These are phyloP conservation scores for Coemansia sp. DNA, from an alignment of 192 early-diverging fungal species.

Conservation along the genomic window DNA sequence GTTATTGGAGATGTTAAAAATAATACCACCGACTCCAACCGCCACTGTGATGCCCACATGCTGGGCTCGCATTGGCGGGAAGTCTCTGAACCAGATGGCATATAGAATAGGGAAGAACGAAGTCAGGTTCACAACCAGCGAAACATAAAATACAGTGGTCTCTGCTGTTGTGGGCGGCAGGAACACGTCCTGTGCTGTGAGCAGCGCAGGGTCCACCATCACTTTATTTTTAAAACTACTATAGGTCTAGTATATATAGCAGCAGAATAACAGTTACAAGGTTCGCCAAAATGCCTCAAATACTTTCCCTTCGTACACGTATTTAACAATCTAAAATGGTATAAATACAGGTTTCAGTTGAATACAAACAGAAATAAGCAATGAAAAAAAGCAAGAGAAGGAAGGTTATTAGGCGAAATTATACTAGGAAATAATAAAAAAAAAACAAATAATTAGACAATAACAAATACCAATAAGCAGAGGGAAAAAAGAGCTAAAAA, in stretches of 20 bases:
- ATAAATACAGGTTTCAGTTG: not conserved
- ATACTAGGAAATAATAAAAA: not conserved
- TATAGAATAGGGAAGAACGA: constrained; percentile 31
- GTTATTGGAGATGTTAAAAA: constrained; percentile 43
- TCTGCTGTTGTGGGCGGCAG: constrained; percentile 31
- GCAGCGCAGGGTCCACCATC: constrained; percentile 6
- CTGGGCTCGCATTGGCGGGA: constrained; percentile 44
- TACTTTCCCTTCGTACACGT: not conserved
- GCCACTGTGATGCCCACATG: constrained; percentile 43
- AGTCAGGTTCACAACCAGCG: constrained; percentile 28
- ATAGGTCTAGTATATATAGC: not conserved
- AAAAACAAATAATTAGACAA: not conserved
- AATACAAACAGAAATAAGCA: not conserved
- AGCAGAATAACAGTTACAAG: not conserved
- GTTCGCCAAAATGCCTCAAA: not conserved
- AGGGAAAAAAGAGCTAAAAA: constrained; percentile 4
- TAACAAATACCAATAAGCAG: not conserved
- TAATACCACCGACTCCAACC: constrained; percentile 33
- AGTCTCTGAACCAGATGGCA: constrained; percentile 30
- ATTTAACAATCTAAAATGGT: not conserved
- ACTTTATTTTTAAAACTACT: constrained; percentile 1
- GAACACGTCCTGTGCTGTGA: constrained; percentile 37
- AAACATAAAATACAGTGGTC: constrained; percentile 31
- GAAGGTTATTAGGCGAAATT: not conserved
- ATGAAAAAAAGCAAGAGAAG: not conserved